phyloP scores from a whole-genome alignment of 2,329 filamentous ascomycete genomes.

The Trichoderma harzianum region DNA sequence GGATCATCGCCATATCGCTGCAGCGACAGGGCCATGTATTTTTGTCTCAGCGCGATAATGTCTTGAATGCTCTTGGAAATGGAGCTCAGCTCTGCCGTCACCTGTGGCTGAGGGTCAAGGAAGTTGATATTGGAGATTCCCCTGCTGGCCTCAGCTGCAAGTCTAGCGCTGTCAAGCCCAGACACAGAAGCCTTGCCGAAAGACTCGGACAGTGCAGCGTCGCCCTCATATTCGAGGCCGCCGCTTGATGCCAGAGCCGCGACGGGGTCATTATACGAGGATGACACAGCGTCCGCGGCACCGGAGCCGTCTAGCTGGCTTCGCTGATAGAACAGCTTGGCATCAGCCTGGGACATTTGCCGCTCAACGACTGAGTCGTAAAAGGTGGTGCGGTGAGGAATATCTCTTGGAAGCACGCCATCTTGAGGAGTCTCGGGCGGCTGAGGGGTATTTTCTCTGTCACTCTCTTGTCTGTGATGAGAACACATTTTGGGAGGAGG shows the following conservation, averaged over 20 bases:
- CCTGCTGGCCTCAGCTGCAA: background rate
- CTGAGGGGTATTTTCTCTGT: background rate
- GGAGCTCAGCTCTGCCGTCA: constrained; percentile 7
- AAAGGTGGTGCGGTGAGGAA: constrained; percentile 5
- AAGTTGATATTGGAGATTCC: constrained; percentile 9
- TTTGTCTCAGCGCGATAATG: background rate
- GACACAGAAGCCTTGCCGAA: background rate
- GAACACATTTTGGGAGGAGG: background rate
- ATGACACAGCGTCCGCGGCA: background rate
- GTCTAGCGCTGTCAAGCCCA: background rate
- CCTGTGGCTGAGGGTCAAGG: constrained; percentile 7
- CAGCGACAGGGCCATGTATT: background rate
- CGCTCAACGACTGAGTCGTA: constrained; percentile 14
- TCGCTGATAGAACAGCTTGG: constrained; percentile 13
- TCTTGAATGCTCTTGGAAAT: constrained; percentile 11
- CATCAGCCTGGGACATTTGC: constrained; percentile 9
- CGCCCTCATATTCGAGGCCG: background rate
- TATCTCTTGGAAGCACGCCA: constrained; percentile 13
- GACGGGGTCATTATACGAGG: constrained; percentile 4
- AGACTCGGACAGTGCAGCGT: background rate
- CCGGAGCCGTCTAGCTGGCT: background rate
- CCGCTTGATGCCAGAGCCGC: background rate
- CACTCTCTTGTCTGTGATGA: background rate
- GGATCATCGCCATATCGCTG: constrained; percentile 3
- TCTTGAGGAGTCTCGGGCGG: background rate